Conservation (phyloP, 1,139 yeast species). For the Debaryomyces singareniensis region DNA sequence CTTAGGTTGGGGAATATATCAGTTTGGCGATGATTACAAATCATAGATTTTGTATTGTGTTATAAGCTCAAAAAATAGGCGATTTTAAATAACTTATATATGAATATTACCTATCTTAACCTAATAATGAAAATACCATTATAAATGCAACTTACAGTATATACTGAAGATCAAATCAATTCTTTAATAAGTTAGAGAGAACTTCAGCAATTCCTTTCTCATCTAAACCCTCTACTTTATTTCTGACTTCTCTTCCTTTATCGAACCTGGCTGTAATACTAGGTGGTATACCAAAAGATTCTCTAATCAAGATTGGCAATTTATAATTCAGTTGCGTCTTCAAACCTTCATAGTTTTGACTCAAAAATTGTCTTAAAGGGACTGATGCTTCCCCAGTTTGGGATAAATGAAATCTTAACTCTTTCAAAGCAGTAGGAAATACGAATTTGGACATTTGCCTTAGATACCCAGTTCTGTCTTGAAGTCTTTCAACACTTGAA, state of each 20-base stretch:
- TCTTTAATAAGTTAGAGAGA: conserved; percentile 32
- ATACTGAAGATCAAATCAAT: conserved; percentile 4
- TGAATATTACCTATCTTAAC: conserved; percentile 1
- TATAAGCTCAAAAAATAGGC: too few species aligned
- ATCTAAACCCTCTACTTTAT: conserved; percentile 39
- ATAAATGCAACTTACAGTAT: not conserved
- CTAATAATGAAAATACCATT: conserved; percentile 1
- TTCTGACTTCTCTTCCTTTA: conserved; percentile 38
- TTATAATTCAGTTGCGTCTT: conserved; percentile 39
- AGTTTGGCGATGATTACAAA: conserved; percentile 22
- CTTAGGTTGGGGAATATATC: conserved; percentile 66
- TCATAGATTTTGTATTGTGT: conserved; percentile 1
- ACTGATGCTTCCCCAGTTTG: conserved; percentile 69
- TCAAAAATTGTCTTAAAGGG: conserved; percentile 58
- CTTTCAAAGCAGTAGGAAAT: conserved; percentile 62
- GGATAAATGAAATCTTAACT: conserved; percentile 73
- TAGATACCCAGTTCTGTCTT: not conserved
- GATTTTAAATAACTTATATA: not conserved
- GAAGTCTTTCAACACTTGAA: not conserved
- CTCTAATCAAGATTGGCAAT: conserved; percentile 71
- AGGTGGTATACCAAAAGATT: conserved; percentile 67
- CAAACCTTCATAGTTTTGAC: conserved; percentile 53
- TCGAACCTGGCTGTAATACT: conserved; percentile 66
- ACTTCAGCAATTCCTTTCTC: conserved; percentile 34
- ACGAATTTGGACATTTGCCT: conserved; percentile 48